Base-by-base conservation (phyloP, 495 filamentous ascomycete genomes). In the Saxispiralis lemnorum region DNA sequence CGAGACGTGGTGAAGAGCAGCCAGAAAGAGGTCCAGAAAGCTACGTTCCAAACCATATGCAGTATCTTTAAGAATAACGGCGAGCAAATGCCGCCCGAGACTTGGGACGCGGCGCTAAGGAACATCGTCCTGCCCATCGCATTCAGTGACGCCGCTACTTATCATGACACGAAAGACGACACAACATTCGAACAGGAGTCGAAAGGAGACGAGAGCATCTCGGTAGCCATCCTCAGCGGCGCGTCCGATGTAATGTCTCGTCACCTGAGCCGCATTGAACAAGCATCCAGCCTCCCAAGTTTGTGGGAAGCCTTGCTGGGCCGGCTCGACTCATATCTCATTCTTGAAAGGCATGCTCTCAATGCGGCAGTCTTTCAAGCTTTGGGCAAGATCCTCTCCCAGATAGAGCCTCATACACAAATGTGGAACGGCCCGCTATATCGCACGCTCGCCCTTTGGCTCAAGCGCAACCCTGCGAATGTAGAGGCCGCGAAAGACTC, bases 21-120 rank as follows among this genome's bases (percentile, higher is more conserved):
- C 18, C 72, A 86, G 52, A 59, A 79, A n/a, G 89, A 96, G 54
- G 71, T 95, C 38, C 72, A 89, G 40, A 93, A 95, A 53, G 86
- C 85, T 70, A 82, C 86, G 6, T 76, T 96, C 28, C 87, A 93
- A 56, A 94, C 86, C 0, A 63, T 95, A 13, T 71, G 95, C 43
- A 71, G 86, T 31, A 95, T 96, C 40, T 85, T 96, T 49, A 83
- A 92, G 60, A 85, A 82, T 3, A 85, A 86, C 46, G 86, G 81
- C 20, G 82, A 88, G 52, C 76, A 78, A 39, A 68, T 96, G 11
- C 75, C 71, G 10, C 71, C 81, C 0, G 70, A 78, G 51, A 78
- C 85, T 10, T 94, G 86, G 88, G 76, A 75, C 30, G 66, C 86
- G 38, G 84, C 19, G 7, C 19, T 53, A 32, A 35, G 50, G 11